Evolutionary conservation across 306 rosid genomes (phyloP).

Genomic region (Inga laurina): DNA sequence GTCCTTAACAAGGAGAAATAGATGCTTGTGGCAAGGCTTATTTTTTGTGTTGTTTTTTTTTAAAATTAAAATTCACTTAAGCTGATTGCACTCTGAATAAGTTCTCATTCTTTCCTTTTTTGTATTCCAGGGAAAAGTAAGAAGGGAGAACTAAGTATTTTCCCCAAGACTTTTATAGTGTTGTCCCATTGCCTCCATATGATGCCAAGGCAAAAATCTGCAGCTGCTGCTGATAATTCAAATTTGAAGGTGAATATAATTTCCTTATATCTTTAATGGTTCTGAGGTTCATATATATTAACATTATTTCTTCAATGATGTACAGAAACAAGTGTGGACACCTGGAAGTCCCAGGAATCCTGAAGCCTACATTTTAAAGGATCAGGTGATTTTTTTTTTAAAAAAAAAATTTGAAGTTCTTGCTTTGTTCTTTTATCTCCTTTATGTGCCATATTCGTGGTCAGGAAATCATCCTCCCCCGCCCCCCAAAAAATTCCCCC

Average conservation of each 20-base stretch:
- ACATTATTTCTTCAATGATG: not conserved
- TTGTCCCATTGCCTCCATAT: conserved; percentile 50
- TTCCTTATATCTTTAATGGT: not conserved
- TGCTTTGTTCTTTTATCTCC: not conserved
- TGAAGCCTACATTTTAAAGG: conserved; percentile 39
- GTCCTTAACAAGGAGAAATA: not conserved
- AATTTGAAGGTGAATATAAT: conserved; percentile 12
- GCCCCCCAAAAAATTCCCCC: no score
- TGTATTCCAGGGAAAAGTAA: conserved; percentile 18
- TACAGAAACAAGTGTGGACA: conserved; percentile 12
- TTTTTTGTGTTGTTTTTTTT: not conserved
- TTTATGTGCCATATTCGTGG: not conserved
- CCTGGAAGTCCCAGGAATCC: conserved; percentile 23
- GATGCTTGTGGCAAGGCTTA: not conserved
- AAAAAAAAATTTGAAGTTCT: not conserved
- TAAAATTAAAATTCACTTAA: not conserved
- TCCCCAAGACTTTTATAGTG: not conserved
- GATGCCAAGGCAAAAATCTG: conserved; percentile 21
- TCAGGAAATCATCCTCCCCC: not conserved
- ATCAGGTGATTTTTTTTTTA: conserved; percentile 40
- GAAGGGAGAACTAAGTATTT: conserved; percentile 19
- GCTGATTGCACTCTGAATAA: not conserved
- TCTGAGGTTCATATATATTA: not conserved
- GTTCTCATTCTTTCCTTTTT: not conserved
- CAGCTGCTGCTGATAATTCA: conserved; percentile 12